Evolutionary conservation across 208 protist genomes (phyloP).

Genomic region (Wallacemonas sp.): DNA sequence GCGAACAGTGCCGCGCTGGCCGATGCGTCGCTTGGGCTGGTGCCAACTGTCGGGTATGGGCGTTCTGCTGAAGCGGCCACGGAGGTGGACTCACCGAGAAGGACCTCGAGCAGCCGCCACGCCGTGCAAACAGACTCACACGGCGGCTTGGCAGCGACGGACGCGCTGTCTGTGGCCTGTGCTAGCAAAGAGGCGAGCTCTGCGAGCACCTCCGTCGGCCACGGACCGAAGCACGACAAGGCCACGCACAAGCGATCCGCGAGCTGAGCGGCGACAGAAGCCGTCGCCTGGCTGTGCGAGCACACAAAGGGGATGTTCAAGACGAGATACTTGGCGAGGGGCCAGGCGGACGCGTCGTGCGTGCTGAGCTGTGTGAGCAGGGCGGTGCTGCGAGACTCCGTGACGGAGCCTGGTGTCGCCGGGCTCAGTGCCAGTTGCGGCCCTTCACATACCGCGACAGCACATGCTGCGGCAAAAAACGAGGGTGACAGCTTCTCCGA

Average conservation of each 20-base stretch:
- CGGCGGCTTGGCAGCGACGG: not conserved
- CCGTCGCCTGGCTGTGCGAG: not conserved
- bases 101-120: not conserved
- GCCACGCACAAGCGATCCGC: not conserved
- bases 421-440: too few species aligned
- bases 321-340: not conserved
- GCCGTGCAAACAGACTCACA: not conserved
- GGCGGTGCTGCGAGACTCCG: too few species aligned
- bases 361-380: not conserved
- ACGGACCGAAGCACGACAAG: conserved; percentile 31
- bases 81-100: not conserved
- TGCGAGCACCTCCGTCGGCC: conserved; percentile 20
- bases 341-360: not conserved
- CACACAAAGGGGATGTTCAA: not conserved
- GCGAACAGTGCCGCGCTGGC: too few species aligned
- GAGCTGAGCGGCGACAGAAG: not conserved
- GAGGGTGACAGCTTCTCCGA: too few species aligned
- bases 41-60: too few species aligned
- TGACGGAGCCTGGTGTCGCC: too few species aligned
- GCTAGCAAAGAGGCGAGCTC: conserved; percentile 17
- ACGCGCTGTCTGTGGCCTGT: not conserved
- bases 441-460: too few species aligned
- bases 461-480: too few species aligned
- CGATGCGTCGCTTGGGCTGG: too few species aligned
- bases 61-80: not conserved